Evolutionary conservation across 2,329 filamentous ascomycete species (phyloP).

Genomic region (Monosporascus sp.): DNA sequence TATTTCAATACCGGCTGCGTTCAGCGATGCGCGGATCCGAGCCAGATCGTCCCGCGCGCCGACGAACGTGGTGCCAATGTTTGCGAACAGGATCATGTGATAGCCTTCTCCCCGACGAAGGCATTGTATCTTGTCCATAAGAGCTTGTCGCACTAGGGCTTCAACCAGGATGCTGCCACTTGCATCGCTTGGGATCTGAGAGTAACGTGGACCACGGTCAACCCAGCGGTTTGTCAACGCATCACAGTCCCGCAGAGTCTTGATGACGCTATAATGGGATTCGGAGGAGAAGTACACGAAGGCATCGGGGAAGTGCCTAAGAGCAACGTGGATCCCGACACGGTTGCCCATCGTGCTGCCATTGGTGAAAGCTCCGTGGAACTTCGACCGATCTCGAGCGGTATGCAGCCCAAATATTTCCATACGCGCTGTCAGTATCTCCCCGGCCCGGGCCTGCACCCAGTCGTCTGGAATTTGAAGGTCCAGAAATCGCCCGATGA

Average conservation of each 20-base stretch:
- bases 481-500: conserved; percentile 5
- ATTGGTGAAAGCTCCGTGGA: conserved; percentile 7
- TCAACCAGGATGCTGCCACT: conserved; percentile 3
- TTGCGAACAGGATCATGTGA: conserved; percentile 4
- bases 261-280: conserved; percentile 8
- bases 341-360: conserved; percentile 11
- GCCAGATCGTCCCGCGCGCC: conserved; percentile 4
- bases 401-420: conserved; percentile 1
- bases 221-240: conserved; percentile 4
- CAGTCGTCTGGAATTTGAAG: conserved; percentile 3
- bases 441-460: background rate
- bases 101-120: background rate
- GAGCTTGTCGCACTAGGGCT: conserved; percentile 1
- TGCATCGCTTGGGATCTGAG: background rate
- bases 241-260: conserved; percentile 9
- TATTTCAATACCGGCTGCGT: conserved; percentile 1
- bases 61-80: conserved; percentile 6
- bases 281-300: conserved; percentile 8
- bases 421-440: conserved; percentile 3
- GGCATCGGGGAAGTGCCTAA: conserved; percentile 4
- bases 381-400: background rate
- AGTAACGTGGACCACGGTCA: background rate
- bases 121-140: conserved; percentile 1
- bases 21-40: background rate
- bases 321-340: conserved; percentile 5